Evolutionary conservation across 768 basidiomycete genomes (phyloP), one percentile per base, ranked within the genome.

Genomic region (Leucocoprinus leucothites): DNA sequence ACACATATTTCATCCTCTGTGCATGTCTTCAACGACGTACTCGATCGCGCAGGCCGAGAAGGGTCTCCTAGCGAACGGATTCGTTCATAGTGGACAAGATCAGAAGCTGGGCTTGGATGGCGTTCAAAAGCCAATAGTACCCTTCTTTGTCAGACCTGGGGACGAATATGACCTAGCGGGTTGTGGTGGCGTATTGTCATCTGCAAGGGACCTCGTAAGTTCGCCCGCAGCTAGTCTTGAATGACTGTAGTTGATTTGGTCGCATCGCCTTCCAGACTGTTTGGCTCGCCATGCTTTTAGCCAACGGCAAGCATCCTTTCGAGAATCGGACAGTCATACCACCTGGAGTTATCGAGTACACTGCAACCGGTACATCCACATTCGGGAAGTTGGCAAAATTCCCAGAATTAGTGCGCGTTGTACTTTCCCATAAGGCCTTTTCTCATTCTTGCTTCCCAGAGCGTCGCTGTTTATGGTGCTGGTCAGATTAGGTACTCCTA

Each of bases 1-100:
- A 53, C 67, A 76, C 49, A 58, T 77, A 4, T 76, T 77, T 54
- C 43, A 45, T 0, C 74, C 73, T 1, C 64, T 74, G 4, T 68
- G 72, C 26, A 77, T 77, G 76, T 60, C 65, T 0, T 56, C 71
- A 1, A 69, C 74, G 0, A 77, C 75, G 0, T 77, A 70, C 58
- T 73, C 71, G 4, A 68, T 75, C 2, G 67, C 67, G 1, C 65
- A 72, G n/a, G 74, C 73, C 0, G 70, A 73, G 46, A 56, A 49
- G 1, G 58, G 49, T 18, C 49, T 13, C 26, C 5, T 51, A 13
- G 74, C 74, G 0, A 63, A 75, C 42, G 77, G 74, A 0, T 73
- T 70, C 43, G 66, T 69, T 26, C 67, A 67, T 57, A 60, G 65
- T 26, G 64, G 70, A 61, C 66, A 69, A 9, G 71, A 76, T 48